Percentiles rank a stretch among this genome's conserved stretches.
phyloP scores from a whole-genome alignment of 768 basidiomycete species.

The Podaxis carcinomalis region DNA sequence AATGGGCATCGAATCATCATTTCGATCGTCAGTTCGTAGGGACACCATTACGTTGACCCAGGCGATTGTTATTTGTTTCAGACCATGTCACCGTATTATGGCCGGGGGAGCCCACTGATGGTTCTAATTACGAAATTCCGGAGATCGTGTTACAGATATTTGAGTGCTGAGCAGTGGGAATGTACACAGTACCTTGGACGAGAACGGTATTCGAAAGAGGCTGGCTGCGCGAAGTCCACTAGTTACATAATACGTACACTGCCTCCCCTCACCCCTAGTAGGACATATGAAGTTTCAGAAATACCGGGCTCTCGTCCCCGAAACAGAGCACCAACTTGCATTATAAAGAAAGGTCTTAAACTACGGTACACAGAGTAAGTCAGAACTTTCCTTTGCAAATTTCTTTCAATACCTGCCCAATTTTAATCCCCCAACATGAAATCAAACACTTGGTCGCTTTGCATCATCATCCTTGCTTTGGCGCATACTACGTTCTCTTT shows the following conservation, averaged over 20 bases:
- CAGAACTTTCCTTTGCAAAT: background rate
- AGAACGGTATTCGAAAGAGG: background rate
- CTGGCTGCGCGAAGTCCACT: background rate
- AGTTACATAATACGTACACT: no score
- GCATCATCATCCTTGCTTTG: background rate
- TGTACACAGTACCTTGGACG: no score
- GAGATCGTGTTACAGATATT: no score
- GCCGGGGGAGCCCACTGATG: no score
- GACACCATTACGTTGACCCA: no score
- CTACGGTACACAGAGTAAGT: background rate
- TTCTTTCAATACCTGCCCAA: no score
- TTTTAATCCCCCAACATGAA: background rate
- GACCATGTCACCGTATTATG: no score
- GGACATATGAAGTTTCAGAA: no score
- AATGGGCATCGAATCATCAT: slow-evolving; percentile 2
- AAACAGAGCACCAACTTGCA: background rate
- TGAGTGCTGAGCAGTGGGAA: no score
- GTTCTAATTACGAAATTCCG: no score
- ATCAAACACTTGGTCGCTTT: background rate
- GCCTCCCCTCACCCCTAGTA: no score
- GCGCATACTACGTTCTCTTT: background rate
- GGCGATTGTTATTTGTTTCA: no score
- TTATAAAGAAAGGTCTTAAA: background rate
- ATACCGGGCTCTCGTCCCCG: background rate
- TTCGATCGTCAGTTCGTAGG: slow-evolving; percentile 2